These are phyloP conservation scores for Lachnellula occidentalis DNA, from an alignment of 2,329 filamentous ascomycete genomes.

Conservation along the genomic window DNA sequence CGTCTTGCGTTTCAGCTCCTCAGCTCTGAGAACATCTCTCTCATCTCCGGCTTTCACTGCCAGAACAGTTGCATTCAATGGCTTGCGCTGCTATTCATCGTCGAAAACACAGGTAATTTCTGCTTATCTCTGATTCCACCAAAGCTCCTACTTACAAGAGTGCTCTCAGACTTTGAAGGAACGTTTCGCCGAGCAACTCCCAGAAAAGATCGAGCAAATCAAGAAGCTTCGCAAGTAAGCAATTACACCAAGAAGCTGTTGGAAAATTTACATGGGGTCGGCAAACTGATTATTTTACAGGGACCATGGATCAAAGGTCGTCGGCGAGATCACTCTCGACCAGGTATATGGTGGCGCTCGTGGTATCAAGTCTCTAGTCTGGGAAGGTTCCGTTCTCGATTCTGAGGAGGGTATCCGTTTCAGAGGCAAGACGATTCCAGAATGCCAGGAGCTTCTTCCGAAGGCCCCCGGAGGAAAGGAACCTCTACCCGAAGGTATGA, in stretches of 20 bases:
- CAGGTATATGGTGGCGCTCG: slow-evolving; percentile 99
- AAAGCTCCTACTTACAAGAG: slow-evolving; percentile 15
- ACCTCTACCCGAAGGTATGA: slow-evolving; percentile 86
- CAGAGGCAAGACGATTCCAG: slow-evolving; percentile 97
- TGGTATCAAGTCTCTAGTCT: slow-evolving; percentile 97
- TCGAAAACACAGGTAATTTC: slow-evolving; percentile 76
- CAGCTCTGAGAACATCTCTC: slow-evolving; percentile 74
- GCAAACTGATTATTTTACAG: slow-evolving; percentile 40
- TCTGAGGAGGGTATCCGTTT: slow-evolving; percentile 99
- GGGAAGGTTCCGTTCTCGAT: slow-evolving; percentile 98
- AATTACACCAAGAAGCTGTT: background rate
- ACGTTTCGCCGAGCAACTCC: slow-evolving; percentile 92
- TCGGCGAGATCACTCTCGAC: slow-evolving; percentile 97
- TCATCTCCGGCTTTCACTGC: slow-evolving; percentile 61
- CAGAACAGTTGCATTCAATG: slow-evolving; percentile 70
- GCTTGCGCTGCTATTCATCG: slow-evolving; percentile 84
- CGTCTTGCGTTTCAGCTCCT: slow-evolving; percentile 73
- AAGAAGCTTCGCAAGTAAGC: slow-evolving; percentile 94
- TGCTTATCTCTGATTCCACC: background rate
- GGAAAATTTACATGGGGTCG: background rate
- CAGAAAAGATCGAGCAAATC: slow-evolving; percentile 97
- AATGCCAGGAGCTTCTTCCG: slow-evolving; percentile 95
- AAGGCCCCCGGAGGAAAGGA: slow-evolving; percentile 96
- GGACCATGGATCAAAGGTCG: slow-evolving; percentile 89
- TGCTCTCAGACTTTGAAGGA: slow-evolving; percentile 81